Percentiles rank a stretch among this genome's conserved stretches.
Conservation (phyloP, 164 flowering plant species). For the Macadamia integrifolia region DNA sequence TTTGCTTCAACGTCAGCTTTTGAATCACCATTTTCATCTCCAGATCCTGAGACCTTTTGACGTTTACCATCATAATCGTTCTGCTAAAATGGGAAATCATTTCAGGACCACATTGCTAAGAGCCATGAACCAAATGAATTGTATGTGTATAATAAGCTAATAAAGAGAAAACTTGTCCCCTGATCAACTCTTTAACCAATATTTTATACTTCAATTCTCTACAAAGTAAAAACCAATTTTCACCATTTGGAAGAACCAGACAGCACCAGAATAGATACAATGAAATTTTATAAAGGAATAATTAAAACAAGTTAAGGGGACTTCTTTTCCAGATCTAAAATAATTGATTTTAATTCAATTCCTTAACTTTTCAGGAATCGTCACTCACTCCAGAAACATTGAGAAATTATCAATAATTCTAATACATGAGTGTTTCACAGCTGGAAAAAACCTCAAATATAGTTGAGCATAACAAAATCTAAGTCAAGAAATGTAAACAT, state of each 20-base stretch:
- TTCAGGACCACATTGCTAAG: neutral
- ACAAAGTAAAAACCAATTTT: neutral
- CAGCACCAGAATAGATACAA: neutral
- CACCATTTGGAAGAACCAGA: neutral
- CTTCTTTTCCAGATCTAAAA: neutral
- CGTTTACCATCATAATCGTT: conserved; percentile 44
- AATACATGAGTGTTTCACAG: neutral
- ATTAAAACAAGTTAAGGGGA: neutral
- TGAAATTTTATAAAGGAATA: neutral
- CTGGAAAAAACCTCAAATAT: neutral
- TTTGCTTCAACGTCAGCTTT: conserved; percentile 58
- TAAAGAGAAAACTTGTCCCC: neutral
- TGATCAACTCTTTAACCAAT: neutral
- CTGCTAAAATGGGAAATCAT: conserved; percentile 21
- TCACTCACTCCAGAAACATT: neutral
- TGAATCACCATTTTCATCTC: conserved; percentile 40
- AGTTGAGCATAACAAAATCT: neutral
- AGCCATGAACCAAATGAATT: neutral
- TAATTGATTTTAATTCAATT: neutral
- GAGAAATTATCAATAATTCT: neutral
- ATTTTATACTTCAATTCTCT: neutral
- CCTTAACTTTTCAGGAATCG: neutral
- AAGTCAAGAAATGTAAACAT: neutral
- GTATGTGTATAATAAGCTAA: neutral
- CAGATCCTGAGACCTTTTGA: conserved; percentile 31